Percentiles rank a stretch among this genome's conserved stretches.
Evolutionary conservation across 2,329 filamentous ascomycete species (phyloP).

Genomic region (Penicillium concentricum): DNA sequence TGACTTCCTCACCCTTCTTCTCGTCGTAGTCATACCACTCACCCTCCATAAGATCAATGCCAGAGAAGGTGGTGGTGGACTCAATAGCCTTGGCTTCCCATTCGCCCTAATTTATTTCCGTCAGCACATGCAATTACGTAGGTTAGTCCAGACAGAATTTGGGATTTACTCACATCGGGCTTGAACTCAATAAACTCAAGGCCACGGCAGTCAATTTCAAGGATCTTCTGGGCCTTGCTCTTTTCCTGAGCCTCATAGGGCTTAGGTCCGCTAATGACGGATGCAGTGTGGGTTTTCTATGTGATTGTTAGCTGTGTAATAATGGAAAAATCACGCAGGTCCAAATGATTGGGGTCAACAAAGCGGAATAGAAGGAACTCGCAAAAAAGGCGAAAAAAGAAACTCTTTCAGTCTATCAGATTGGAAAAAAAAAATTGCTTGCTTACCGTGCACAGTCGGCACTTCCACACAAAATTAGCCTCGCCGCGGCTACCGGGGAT

Average conservation of each 20-base stretch:
- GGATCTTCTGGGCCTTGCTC: conserved; percentile 71
- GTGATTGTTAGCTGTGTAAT: conserved; percentile 3
- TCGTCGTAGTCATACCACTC: conserved; percentile 99
- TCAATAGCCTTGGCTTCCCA: conserved; percentile 84
- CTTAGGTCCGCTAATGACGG: conserved; percentile 71
- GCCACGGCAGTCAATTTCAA: conserved; percentile 91
- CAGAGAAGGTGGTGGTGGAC: conserved; percentile 75
- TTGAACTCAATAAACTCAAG: conserved; percentile 90
- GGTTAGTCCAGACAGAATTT: neutral
- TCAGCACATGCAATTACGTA: conserved; percentile 5
- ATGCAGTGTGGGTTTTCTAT: conserved; percentile 62
- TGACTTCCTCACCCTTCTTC: conserved; percentile 87
- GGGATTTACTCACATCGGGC: conserved; percentile 65
- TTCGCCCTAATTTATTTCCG: conserved; percentile 62
- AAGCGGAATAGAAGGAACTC: neutral
- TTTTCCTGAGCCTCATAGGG: conserved; percentile 57
- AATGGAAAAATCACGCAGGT: neutral
- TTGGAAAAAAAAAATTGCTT: neutral
- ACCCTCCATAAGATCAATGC: conserved; percentile 79
- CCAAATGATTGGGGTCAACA: neutral
- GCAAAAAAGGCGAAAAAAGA: neutral
- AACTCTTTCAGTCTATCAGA: neutral
- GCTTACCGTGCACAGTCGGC: conserved; percentile 91
- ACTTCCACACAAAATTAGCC: conserved; percentile 99
- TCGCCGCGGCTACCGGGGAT: conserved; percentile 91